Percentiles rank a stretch among this genome's conserved stretches.
Conservation (phyloP, 164 flowering plant genomes). For the Warburgia ugandensis region DNA sequence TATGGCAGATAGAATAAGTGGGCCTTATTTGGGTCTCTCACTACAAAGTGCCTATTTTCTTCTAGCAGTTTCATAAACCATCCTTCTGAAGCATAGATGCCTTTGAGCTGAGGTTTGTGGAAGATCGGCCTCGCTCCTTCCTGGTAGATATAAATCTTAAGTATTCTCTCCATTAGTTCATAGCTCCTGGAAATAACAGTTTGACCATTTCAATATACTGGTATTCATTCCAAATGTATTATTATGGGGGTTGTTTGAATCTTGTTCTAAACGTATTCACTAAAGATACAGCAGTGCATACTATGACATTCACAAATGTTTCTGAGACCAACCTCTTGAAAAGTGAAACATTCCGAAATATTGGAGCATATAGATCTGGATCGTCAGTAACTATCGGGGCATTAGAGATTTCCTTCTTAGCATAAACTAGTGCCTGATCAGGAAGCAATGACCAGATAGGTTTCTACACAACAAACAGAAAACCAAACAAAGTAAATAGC, state of each 20-base stretch:
- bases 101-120: slow-evolving; percentile 19
- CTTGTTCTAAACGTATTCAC: too few species aligned
- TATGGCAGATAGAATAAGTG: slow-evolving; percentile 24
- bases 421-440: slow-evolving; percentile 57
- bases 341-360: slow-evolving; percentile 57
- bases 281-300: too few species aligned
- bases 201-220: not conserved
- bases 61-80: slow-evolving; percentile 23
- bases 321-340: slow-evolving; percentile 61
- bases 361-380: slow-evolving; percentile 54
- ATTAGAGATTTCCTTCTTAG: slow-evolving; percentile 50
- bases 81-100: slow-evolving; percentile 27
- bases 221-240: not conserved
- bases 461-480: not conserved
- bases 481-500: not conserved
- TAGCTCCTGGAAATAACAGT: slow-evolving; percentile 25
- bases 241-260: too few species aligned
- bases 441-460: slow-evolving; percentile 40
- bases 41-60: slow-evolving; percentile 19
- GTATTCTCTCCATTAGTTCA: slow-evolving; percentile 20
- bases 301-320: not conserved
- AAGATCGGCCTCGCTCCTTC: slow-evolving; percentile 20
- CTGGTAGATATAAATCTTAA: slow-evolving; percentile 19
- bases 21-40: slow-evolving; percentile 19
- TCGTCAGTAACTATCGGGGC: slow-evolving; percentile 46